A percentile compares a stretch with the other conserved stretches of the same genome.
Evolutionary conservation across 192 early-diverging fungal genomes (phyloP).

Genomic region (Mortierella hygrophila): DNA sequence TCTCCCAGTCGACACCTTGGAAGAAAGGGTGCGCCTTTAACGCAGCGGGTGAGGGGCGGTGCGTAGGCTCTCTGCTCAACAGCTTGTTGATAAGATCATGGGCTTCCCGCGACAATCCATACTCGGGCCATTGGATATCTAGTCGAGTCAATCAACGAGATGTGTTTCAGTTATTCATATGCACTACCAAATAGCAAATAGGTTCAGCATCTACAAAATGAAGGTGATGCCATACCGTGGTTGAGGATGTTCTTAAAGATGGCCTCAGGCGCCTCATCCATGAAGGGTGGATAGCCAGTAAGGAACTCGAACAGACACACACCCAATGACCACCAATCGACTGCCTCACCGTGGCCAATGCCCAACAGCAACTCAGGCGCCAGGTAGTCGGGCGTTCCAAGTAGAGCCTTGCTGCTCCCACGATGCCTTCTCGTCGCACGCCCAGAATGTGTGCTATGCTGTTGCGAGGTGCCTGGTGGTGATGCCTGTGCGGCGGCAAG

Average conservation of each 20-base stretch:
- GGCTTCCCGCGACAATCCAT: conserved; percentile 71
- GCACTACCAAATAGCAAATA: background rate
- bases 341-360: conserved; percentile 83
- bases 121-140: conserved; percentile 78
- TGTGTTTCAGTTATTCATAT: background rate
- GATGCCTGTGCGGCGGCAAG: conserved; percentile 1
- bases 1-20: conserved; percentile 80
- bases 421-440: conserved; percentile 45
- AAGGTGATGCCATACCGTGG: conserved; percentile 58
- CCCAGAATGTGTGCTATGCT: conserved; percentile 4
- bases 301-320: conserved; percentile 93
- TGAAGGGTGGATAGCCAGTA: conserved; percentile 91
- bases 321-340: conserved; percentile 98
- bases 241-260: conserved; percentile 94
- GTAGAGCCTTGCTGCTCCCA: conserved; percentile 63
- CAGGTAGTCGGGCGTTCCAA: conserved; percentile 95
- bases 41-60: conserved; percentile 72
- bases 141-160: background rate
- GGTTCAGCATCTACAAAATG: background rate
- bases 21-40: conserved; percentile 84
- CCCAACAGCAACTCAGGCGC: conserved; percentile 94
- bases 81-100: conserved; percentile 81
- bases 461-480: conserved; percentile 8
- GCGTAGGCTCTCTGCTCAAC: conserved; percentile 78
- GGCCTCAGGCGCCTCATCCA: conserved; percentile 84